Evolutionary conservation across 441 rosid genomes (phyloP).

Genomic region (Biscutella laevigata): DNA sequence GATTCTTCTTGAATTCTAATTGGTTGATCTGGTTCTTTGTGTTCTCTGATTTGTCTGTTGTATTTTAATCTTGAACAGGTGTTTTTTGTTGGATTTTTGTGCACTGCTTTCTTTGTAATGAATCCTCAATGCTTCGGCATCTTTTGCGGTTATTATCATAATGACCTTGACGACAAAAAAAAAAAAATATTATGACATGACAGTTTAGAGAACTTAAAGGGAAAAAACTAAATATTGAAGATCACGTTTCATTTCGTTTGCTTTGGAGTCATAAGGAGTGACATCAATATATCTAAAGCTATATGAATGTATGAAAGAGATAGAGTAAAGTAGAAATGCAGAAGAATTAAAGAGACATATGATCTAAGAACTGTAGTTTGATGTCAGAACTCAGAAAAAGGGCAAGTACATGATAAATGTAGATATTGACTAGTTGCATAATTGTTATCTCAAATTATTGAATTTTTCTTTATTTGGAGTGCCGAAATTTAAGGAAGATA

Average conservation of each 20-base stretch:
- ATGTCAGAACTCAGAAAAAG: constrained; percentile 21
- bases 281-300: not conserved
- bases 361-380: constrained; percentile 13
- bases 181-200: not conserved
- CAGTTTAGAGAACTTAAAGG: not conserved
- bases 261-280: not conserved
- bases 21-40: no score
- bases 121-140: no score
- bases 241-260: constrained; percentile 7
- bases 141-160: no score
- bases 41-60: no score
- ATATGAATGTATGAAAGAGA: not conserved
- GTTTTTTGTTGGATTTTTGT: no score
- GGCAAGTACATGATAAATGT: not conserved
- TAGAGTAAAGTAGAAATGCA: not conserved
- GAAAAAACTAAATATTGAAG: not conserved
- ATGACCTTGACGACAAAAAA: no score
- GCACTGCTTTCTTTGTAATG: no score
- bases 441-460: not conserved
- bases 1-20: no score
- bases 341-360: not conserved
- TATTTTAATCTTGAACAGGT: no score
- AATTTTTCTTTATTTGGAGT: not conserved
- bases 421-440: constrained; percentile 6
- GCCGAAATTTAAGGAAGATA: constrained; percentile 17